A percentile compares a stretch with the other conserved stretches of the same genome.
These are phyloP conservation scores for Ophiostoma sp. DNA, from an alignment of 2,329 filamentous ascomycete genomes.

Conservation along the genomic window DNA sequence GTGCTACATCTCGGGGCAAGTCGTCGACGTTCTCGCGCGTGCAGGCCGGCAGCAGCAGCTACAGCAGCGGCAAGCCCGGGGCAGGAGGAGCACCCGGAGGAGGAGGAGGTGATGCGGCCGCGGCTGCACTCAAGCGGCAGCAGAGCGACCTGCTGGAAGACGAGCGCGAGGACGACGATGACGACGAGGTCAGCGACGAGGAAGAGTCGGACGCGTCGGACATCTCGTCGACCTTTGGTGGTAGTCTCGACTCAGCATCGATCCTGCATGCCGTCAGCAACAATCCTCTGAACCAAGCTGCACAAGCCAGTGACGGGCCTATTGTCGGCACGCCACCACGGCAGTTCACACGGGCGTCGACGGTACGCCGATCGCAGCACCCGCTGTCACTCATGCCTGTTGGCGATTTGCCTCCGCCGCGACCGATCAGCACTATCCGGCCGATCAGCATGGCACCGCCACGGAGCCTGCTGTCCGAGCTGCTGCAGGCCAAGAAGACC, in stretches of 20 bases:
- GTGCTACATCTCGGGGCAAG: constrained; percentile 12
- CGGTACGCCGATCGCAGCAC: constrained; percentile 56
- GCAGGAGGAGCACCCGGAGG: not conserved
- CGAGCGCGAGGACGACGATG: constrained; percentile 38
- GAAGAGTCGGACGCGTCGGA: constrained; percentile 57
- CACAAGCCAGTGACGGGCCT: constrained; percentile 45
- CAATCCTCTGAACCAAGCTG: constrained; percentile 46
- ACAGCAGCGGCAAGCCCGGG: constrained; percentile 9
- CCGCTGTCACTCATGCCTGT: constrained; percentile 53
- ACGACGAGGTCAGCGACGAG: constrained; percentile 33
- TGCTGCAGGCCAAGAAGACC: constrained; percentile 67
- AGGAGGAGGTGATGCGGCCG: not conserved
- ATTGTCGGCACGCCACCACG: constrained; percentile 57
- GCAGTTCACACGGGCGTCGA: constrained; percentile 57
- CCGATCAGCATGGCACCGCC: constrained; percentile 64
- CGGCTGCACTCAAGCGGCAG: constrained; percentile 35
- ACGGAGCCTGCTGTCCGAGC: constrained; percentile 65
- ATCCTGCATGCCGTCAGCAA: constrained; percentile 57
- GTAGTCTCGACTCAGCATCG: constrained; percentile 65
- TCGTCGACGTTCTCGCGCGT: constrained; percentile 1
- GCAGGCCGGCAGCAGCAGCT: constrained; percentile 18
- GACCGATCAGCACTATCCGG: constrained; percentile 59
- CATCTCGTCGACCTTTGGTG: constrained; percentile 60
- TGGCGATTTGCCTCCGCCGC: constrained; percentile 63
- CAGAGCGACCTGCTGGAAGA: constrained; percentile 48